A percentile compares a stretch with the other conserved stretches of the same genome.
These are phyloP conservation scores for Fraxinus albicans DNA, from an alignment of 305 asterid species.

Conservation along the genomic window DNA sequence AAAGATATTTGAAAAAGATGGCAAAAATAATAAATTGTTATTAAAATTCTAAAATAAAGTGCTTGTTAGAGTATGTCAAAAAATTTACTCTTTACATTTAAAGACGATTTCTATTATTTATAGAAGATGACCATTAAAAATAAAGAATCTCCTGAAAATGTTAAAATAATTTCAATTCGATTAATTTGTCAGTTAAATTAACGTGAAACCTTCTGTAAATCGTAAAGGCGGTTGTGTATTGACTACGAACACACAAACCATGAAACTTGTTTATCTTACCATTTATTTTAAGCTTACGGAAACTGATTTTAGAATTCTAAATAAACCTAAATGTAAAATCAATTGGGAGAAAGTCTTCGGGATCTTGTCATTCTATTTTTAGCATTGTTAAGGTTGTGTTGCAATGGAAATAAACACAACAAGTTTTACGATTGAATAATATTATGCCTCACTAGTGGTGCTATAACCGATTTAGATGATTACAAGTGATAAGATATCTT, in stretches of 20 bases:
- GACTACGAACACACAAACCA: not conserved
- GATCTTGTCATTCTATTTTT: not conserved
- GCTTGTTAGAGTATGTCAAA: not conserved
- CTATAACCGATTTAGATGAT: too few relatives aligned
- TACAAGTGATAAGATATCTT: not conserved
- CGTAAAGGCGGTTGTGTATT: not conserved
- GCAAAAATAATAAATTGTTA: not conserved
- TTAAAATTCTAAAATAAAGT: too few relatives aligned
- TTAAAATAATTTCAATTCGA: not conserved
- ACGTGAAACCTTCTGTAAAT: too few relatives aligned
- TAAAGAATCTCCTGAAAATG: not conserved
- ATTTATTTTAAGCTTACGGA: not conserved
- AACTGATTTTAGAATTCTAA: not conserved
- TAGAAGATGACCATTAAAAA: not conserved
- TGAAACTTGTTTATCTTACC: not conserved
- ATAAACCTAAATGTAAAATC: too few relatives aligned
- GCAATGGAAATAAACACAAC: not conserved
- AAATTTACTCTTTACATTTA: not conserved
- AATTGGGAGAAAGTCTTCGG: not conserved
- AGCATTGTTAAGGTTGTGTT: not conserved
- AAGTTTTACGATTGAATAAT: too few relatives aligned
- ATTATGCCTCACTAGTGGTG: too few relatives aligned
- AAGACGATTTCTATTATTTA: not conserved
- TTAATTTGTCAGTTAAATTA: not conserved
- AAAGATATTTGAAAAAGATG: not conserved